Percentiles rank a stretch among this genome's conserved stretches.
Evolutionary conservation across 306 rosid genomes (phyloP).

Genomic region (Sophora flavescens): DNA sequence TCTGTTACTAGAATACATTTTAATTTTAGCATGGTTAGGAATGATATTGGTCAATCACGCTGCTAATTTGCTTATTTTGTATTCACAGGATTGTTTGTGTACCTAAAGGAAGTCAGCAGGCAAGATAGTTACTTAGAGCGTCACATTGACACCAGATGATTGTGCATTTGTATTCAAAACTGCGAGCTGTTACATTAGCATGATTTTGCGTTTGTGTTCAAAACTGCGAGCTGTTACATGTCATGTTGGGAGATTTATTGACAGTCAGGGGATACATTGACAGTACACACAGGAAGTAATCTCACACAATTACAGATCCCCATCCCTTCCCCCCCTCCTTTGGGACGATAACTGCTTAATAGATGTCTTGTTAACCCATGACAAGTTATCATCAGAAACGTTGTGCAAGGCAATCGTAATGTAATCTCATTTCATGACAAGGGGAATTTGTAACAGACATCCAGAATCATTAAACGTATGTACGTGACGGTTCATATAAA

Average conservation of each 20-base stretch:
- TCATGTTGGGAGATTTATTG: neutral
- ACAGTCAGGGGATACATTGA: neutral
- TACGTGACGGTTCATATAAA: neutral
- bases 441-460: neutral
- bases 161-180: neutral
- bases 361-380: neutral
- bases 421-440: neutral
- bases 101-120: slow-evolving; percentile 16
- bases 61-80: neutral
- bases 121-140: neutral
- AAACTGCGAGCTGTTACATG: slow-evolving; percentile 2
- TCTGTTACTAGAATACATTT: neutral
- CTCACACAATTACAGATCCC: slow-evolving; percentile 2
- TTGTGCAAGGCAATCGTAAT: neutral
- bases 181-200: neutral
- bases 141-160: neutral
- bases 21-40: neutral
- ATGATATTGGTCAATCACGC: neutral
- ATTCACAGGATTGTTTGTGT: slow-evolving; percentile 20
- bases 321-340: neutral
- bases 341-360: neutral
- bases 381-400: neutral
- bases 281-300: neutral
- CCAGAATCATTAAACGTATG: neutral
- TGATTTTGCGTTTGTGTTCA: neutral